Evolutionary conservation across 495 filamentous ascomycete genomes (phyloP).

Genomic region (Aspergillus homomorphus): DNA sequence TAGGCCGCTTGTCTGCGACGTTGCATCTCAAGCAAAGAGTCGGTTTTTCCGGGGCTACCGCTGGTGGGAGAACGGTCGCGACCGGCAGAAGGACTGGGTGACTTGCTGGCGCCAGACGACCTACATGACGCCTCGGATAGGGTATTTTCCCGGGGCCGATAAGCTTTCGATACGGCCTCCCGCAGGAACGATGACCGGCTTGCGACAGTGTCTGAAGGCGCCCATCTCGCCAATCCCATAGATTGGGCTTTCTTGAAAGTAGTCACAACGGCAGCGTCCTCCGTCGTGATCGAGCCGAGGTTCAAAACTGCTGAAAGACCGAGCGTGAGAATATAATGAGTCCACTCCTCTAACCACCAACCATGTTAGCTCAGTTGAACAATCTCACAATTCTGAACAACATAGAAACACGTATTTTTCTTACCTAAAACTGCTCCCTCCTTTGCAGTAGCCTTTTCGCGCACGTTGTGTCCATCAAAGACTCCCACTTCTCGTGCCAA

Average conservation of each 20-base stretch:
- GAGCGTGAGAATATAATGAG: slow-evolving; percentile 56
- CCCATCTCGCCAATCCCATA: slow-evolving; percentile 58
- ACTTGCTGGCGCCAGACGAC: slow-evolving; percentile 5
- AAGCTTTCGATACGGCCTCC: slow-evolving; percentile 58
- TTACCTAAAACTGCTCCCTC: slow-evolving; percentile 56
- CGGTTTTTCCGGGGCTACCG: slow-evolving; percentile 4
- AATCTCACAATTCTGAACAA: not conserved
- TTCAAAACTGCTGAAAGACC: slow-evolving; percentile 56
- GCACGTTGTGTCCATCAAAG: slow-evolving; percentile 49
- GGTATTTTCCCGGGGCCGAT: slow-evolving; percentile 47
- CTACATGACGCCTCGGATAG: slow-evolving; percentile 9
- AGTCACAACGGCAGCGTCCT: slow-evolving; percentile 36
- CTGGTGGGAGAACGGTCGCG: slow-evolving; percentile 6
- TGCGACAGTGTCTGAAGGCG: slow-evolving; percentile 37
- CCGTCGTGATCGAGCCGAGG: slow-evolving; percentile 46
- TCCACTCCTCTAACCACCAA: slow-evolving; percentile 58
- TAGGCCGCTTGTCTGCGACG: slow-evolving; percentile 38
- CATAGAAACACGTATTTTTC: slow-evolving; percentile 11
- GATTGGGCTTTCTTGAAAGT: slow-evolving; percentile 52
- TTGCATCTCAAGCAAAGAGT: slow-evolving; percentile 13
- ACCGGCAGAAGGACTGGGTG: not conserved
- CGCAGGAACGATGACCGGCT: slow-evolving; percentile 61
- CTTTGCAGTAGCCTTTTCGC: slow-evolving; percentile 45
- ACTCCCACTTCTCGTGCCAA: slow-evolving; percentile 57
- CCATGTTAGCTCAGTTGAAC: not conserved